Percentiles rank a stretch among this genome's conserved stretches.
These are phyloP conservation scores for Colletotrichum tamarilloi DNA, from an alignment of 2,329 filamentous ascomycete genomes.

Conservation along the genomic window DNA sequence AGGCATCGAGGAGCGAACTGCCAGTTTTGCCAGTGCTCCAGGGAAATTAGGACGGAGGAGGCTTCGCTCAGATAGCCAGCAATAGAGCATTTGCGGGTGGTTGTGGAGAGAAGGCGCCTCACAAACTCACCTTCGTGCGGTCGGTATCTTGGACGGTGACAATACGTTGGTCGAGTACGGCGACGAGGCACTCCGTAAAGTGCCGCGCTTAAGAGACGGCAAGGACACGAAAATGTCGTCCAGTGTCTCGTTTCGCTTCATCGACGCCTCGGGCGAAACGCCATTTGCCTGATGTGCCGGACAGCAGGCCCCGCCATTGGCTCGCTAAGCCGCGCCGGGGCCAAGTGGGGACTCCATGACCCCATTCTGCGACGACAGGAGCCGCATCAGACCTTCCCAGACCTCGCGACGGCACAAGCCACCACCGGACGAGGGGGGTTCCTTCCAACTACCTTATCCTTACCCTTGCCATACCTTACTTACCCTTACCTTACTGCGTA, in stretches of 20 bases:
- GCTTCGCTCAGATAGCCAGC: constrained; percentile 9
- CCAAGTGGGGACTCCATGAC: constrained; percentile 37
- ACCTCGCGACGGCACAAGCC: constrained; percentile 10
- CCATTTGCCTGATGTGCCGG: constrained; percentile 45
- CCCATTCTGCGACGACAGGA: constrained; percentile 47
- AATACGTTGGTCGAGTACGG: not conserved
- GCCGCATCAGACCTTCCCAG: constrained; percentile 42
- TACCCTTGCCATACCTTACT: too few relatives aligned
- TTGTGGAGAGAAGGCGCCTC: not conserved
- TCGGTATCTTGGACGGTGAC: not conserved
- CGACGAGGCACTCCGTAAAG: not conserved
- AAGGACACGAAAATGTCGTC: constrained; percentile 12
- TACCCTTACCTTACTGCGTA: too few relatives aligned
- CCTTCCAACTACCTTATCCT: too few relatives aligned
- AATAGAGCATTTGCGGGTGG: not conserved
- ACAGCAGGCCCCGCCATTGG: constrained; percentile 39
- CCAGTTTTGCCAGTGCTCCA: not conserved
- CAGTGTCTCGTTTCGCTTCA: constrained; percentile 49
- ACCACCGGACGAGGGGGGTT: not conserved
- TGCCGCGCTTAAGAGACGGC: constrained; percentile 19
- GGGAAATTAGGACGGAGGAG: constrained; percentile 19
- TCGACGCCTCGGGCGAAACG: constrained; percentile 53
- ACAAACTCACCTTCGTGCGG: not conserved
- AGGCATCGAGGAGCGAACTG: not conserved
- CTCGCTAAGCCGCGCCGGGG: constrained; percentile 29